Conservation (phyloP, 257 asterid species). For the Solanum raphanifolium region DNA sequence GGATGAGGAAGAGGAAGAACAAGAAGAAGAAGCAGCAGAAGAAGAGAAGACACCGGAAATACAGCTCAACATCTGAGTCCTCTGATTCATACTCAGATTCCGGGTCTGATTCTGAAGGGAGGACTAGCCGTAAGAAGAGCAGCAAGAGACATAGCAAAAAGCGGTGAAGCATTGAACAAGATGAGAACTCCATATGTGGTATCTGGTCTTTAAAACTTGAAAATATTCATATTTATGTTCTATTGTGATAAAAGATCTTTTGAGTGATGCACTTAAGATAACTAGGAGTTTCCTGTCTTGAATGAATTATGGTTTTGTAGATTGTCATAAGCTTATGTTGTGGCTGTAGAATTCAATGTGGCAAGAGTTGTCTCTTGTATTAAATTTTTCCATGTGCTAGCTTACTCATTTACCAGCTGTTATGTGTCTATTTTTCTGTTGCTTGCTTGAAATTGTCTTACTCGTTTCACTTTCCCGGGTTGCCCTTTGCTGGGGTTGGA, state of each 20-base stretch:
- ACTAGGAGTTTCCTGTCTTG: background rate
- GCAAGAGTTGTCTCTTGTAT: background rate
- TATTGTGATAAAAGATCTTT: background rate
- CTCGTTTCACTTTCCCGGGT: background rate
- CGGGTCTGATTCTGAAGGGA: slow-evolving; percentile 71
- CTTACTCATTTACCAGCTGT: background rate
- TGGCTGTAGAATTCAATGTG: background rate
- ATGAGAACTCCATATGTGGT: background rate
- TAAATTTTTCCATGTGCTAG: background rate
- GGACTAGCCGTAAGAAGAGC: slow-evolving; percentile 56
- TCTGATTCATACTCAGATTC: slow-evolving; percentile 76
- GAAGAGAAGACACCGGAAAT: slow-evolving; percentile 48
- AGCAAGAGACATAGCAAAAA: slow-evolving; percentile 38
- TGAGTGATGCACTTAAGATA: background rate
- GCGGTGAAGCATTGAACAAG: slow-evolving; percentile 11
- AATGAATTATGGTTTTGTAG: background rate
- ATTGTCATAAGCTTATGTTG: background rate
- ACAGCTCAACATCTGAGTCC: slow-evolving; percentile 68
- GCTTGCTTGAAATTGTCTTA: background rate
- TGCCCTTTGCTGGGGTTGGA: background rate
- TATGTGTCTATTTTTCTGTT: background rate
- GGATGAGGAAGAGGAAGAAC: slow-evolving; percentile 71
- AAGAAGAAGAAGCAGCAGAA: slow-evolving; percentile 44
- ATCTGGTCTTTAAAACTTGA: background rate
- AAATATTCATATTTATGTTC: background rate